A percentile compares a stretch with the other conserved stretches of the same genome.
Conservation (phyloP, 1,139 yeast genomes). For the Blastobotrys persicus region DNA sequence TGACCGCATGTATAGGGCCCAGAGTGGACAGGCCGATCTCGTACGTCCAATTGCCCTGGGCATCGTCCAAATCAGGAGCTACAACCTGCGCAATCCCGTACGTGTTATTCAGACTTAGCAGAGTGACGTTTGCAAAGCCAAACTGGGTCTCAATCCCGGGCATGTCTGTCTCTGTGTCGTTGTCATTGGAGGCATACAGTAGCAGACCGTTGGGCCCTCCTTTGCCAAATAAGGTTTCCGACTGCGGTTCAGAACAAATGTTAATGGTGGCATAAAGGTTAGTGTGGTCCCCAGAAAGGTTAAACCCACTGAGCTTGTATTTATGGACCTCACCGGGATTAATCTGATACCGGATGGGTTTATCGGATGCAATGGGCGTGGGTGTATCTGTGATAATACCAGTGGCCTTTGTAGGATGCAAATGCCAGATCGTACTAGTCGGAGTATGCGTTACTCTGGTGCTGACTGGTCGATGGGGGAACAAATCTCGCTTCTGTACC, state of each 20-base stretch:
- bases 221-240: constrained; percentile 6
- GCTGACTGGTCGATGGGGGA: not conserved
- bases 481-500: not conserved
- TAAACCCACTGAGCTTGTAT: constrained; percentile 24
- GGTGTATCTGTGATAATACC: constrained; percentile 12
- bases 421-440: constrained; percentile 1
- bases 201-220: constrained; percentile 14
- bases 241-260: constrained; percentile 23
- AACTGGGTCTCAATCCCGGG: constrained; percentile 16
- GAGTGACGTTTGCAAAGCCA: constrained; percentile 32
- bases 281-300: not conserved
- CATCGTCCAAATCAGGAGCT: constrained; percentile 22
- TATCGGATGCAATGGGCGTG: constrained; percentile 24
- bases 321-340: constrained; percentile 31
- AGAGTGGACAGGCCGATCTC: constrained; percentile 69
- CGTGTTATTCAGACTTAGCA: constrained; percentile 16
- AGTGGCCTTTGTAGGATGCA: constrained; percentile 3
- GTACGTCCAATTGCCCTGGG: constrained; percentile 41
- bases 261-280: constrained; percentile 26
- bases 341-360: constrained; percentile 28
- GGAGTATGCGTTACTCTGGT: not conserved
- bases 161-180: constrained; percentile 7
- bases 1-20: constrained; percentile 70
- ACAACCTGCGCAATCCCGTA: constrained; percentile 22
- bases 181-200: constrained; percentile 22